Evolutionary conservation across 768 basidiomycete genomes (phyloP), one percentile per base, ranked within the genome.

Genomic region (Tulasnella sp.): DNA sequence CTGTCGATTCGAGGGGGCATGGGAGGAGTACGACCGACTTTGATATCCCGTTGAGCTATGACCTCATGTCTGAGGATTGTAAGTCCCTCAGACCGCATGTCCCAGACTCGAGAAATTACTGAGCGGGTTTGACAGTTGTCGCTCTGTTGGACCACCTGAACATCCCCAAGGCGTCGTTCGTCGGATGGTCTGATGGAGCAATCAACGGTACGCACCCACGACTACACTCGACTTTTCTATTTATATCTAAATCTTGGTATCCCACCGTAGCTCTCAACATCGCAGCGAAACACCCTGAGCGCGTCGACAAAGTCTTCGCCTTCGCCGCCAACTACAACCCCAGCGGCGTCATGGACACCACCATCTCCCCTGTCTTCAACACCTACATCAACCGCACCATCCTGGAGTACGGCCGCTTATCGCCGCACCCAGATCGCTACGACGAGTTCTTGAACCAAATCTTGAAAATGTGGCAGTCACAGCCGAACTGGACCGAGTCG

Each of bases 381-480:
- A 76, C 75, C 42, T 76, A 76, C 44, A 76, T 76, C 16, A 76
- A 76, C 46, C 75, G 75, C 27, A 76, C 75, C 4, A 44, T 76
- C 24, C 19, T 31, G 2, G 75, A 76, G 24, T 76, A 76, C 48
- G 46, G 39, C 21, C 44, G 56, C 3, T n/a, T 76, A n/a, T 52
- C 39, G 16, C 75, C 75, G 0, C 36, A 40, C 46, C 16, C 75
- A 27, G 46, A 76, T 24, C 75, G 46, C 19, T 76, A 76, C 48
- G 48, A 76, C n/a, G 75, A 48, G 3, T 76, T 76, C 44, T 56
- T 52, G 39, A 39, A 76, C 38, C 44, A 76, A 34, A 52, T 76
- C 56, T 2, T 27, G 27, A 12, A 40, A 39, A 76, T 76, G 75
- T 76, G 75, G 75, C 14, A 27, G 31, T n/a, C 18, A 4, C 75